These are phyloP conservation scores for Fusarium albosuccineum DNA, from an alignment of 2,329 filamentous ascomycete species.

Conservation along the genomic window DNA sequence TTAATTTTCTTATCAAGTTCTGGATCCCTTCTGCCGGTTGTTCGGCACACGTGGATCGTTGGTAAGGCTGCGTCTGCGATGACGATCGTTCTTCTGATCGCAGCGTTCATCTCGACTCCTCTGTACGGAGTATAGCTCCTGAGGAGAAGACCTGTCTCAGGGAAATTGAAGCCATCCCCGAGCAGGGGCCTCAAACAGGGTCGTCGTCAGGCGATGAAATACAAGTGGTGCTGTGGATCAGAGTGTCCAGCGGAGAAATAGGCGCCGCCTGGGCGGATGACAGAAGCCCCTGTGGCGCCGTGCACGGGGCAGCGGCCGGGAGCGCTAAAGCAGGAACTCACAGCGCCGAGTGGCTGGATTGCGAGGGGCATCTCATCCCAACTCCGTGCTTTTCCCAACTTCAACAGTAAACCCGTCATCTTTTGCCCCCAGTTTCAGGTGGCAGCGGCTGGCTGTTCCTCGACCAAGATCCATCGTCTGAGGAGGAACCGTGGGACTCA, in stretches of 20 bases:
- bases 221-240: background rate
- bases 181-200: constrained; percentile 27
- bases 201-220: constrained; percentile 11
- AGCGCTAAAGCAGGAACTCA: constrained; percentile 42
- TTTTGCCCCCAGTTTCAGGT: constrained; percentile 41
- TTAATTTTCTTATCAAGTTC: background rate
- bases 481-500: background rate
- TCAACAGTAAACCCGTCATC: constrained; percentile 10
- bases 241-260: constrained; percentile 36
- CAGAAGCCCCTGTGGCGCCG: background rate
- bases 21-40: background rate
- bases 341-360: constrained; percentile 8
- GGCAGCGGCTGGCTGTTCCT: constrained; percentile 21
- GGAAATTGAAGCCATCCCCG: constrained; percentile 11
- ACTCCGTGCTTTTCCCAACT: constrained; percentile 23
- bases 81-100: background rate
- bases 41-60: background rate
- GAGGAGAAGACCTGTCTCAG: constrained; percentile 10
- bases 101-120: constrained; percentile 1
- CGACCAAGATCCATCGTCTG: constrained; percentile 19
- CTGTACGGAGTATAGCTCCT: background rate
- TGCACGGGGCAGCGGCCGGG: background rate
- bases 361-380: background rate
- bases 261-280: constrained; percentile 15
- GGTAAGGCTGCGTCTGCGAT: background rate